Percentiles rank a stretch among this genome's conserved stretches.
Evolutionary conservation across 805 yeast genomes (phyloP).

Genomic region (Candida vaughaniae): DNA sequence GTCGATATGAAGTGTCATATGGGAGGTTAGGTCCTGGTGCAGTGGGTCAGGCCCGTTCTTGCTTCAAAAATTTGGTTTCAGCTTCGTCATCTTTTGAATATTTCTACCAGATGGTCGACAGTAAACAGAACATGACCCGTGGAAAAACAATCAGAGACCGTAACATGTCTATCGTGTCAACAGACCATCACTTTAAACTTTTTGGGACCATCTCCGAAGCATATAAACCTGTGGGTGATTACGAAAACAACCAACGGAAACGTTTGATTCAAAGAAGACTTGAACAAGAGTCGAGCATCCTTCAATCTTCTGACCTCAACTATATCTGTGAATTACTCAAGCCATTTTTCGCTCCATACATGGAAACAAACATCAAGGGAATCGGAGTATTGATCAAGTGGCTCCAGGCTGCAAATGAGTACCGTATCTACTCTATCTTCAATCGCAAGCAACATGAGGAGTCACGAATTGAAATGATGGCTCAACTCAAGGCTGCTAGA

Average conservation of each 20-base stretch:
- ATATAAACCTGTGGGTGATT: conserved; percentile 29
- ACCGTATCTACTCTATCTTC: conserved; percentile 20
- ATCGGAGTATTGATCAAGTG: conserved; percentile 20
- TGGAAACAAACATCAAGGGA: conserved; percentile 17
- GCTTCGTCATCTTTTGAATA: conserved; percentile 24
- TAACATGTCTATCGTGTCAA: conserved; percentile 7
- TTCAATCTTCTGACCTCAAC: conserved; percentile 25
- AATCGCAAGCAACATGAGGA: conserved; percentile 8
- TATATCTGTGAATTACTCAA: conserved; percentile 20
- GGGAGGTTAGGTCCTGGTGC: conserved; percentile 29
- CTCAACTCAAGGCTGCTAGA: conserved; percentile 13
- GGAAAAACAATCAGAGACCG: conserved; percentile 18
- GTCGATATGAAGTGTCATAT: conserved; percentile 24
- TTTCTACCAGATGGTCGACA: conserved; percentile 27
- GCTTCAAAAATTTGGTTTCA: conserved; percentile 21
- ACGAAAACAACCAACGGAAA: conserved; percentile 21
- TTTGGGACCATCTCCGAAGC: conserved; percentile 25
- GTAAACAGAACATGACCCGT: conserved; percentile 21
- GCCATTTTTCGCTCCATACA: conserved; percentile 15
- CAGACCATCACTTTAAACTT: conserved; percentile 18
- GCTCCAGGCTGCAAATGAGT: conserved; percentile 29
- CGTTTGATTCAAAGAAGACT: conserved; percentile 19
- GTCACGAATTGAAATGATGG: conserved; percentile 17
- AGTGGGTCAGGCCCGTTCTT: conserved; percentile 23
- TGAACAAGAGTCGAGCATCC: conserved; percentile 13